phyloP scores from a whole-genome alignment of 352 stramenopile genomes.

The Phytophthora pinifolia region DNA sequence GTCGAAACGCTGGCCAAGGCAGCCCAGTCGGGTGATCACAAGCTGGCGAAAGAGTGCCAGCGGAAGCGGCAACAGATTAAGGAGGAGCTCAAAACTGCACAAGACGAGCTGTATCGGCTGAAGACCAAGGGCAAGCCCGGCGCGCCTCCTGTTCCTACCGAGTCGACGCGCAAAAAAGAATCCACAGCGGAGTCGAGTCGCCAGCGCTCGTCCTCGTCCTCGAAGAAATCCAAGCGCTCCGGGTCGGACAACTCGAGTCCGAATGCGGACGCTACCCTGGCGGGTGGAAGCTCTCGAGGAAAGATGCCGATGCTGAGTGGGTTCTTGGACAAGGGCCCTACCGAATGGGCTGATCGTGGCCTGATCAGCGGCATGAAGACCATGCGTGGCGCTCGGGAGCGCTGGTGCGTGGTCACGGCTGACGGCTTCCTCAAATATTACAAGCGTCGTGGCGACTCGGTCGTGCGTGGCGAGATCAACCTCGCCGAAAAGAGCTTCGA shows the following conservation, averaged over 20 bases:
- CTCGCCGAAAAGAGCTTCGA: conserved; percentile 78
- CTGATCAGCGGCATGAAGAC: conserved; percentile 86
- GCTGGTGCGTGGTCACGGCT: conserved; percentile 79
- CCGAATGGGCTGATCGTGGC: conserved; percentile 76
- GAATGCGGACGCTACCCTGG: conserved; percentile 17
- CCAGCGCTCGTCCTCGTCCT: conserved; percentile 17
- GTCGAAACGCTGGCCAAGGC: conserved; percentile 78
- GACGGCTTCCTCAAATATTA: conserved; percentile 84
- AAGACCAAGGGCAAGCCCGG: conserved; percentile 42
- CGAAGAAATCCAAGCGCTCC: conserved; percentile 34
- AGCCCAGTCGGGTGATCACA: conserved; percentile 66
- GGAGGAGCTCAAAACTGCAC: conserved; percentile 69
- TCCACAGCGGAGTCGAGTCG: conserved; percentile 14
- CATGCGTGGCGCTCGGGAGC: conserved; percentile 82
- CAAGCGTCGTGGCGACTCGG: conserved; percentile 81
- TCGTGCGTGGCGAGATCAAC: conserved; percentile 84
- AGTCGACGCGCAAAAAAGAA: conserved; percentile 20
- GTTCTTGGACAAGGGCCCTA: conserved; percentile 87
- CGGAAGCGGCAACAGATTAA: conserved; percentile 73
- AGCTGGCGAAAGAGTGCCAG: conserved; percentile 76
- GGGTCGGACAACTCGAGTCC: conserved; percentile 29
- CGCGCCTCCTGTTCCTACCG: conserved; percentile 9
- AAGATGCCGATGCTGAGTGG: conserved; percentile 76
- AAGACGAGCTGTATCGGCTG: conserved; percentile 64
- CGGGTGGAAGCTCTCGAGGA: conserved; percentile 21